Percentiles rank a stretch among this genome's conserved stretches.
Conservation (phyloP, 768 basidiomycete species). For the Filobasidium floriforme region DNA sequence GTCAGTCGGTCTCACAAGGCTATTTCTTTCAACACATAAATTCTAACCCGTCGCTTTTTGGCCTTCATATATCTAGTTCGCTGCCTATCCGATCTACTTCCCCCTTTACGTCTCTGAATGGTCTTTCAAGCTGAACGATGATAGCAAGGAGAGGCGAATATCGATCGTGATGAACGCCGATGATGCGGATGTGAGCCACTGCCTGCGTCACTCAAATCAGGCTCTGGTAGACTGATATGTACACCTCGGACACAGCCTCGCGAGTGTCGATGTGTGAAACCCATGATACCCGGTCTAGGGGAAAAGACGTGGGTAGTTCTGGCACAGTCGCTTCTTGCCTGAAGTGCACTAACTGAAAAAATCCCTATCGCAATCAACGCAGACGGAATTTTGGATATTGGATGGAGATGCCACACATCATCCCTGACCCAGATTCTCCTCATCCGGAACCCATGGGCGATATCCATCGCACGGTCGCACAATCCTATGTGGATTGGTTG, state of each 20-base stretch:
- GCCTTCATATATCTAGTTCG: slow-evolving; percentile 24
- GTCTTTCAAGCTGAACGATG: slow-evolving; percentile 26
- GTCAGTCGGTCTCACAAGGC: slow-evolving; percentile 18
- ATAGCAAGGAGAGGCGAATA: slow-evolving; percentile 23
- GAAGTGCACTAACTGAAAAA: slow-evolving; percentile 9
- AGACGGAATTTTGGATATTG: not conserved
- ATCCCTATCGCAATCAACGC: slow-evolving; percentile 14
- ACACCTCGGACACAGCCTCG: slow-evolving; percentile 22
- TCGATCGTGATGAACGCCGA: slow-evolving; percentile 39
- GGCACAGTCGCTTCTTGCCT: slow-evolving; percentile 21
- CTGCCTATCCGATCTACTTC: slow-evolving; percentile 39
- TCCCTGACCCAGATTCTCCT: slow-evolving; percentile 15
- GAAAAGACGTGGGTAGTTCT: slow-evolving; percentile 13
- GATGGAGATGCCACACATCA: slow-evolving; percentile 16
- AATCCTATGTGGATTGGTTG: slow-evolving; percentile 1
- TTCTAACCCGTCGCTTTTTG: not conserved
- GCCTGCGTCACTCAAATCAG: not conserved
- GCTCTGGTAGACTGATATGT: not conserved
- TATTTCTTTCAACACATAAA: not conserved
- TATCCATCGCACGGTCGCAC: not conserved
- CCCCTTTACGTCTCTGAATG: slow-evolving; percentile 40
- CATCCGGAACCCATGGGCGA: not conserved
- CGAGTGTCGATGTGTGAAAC: slow-evolving; percentile 27
- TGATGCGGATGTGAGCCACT: slow-evolving; percentile 27
- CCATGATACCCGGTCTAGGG: not conserved